Conservation (phyloP, 2,329 filamentous ascomycete genomes). For the Venturia aucupariae region DNA sequence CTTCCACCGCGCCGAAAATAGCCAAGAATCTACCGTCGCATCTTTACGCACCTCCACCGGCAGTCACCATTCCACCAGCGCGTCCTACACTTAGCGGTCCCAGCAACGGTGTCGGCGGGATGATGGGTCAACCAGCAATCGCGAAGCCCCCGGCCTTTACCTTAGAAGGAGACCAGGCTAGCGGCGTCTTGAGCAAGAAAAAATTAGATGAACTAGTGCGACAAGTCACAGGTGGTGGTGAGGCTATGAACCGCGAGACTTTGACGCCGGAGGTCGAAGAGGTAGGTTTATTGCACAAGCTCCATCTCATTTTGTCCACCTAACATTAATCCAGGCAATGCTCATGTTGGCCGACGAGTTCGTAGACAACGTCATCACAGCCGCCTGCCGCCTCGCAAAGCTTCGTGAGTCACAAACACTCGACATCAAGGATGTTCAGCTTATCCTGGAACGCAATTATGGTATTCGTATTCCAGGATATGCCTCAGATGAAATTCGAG, state of each 20-base stretch:
- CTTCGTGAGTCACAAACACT: slow-evolving; percentile 83
- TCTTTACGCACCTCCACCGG: slow-evolving; percentile 63
- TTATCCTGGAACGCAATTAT: slow-evolving; percentile 53
- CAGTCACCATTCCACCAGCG: slow-evolving; percentile 53
- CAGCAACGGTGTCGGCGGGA: slow-evolving; percentile 63
- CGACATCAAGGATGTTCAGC: slow-evolving; percentile 61
- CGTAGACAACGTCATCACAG: slow-evolving; percentile 79
- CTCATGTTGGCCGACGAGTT: slow-evolving; percentile 89
- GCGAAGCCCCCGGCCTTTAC: slow-evolving; percentile 73
- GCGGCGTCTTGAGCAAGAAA: slow-evolving; percentile 86
- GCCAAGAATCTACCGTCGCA: slow-evolving; percentile 57
- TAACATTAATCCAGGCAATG: slow-evolving; percentile 54
- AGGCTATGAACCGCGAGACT: slow-evolving; percentile 63
- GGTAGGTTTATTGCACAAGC: slow-evolving; percentile 43
- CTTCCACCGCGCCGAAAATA: slow-evolving; percentile 38
- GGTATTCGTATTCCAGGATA: slow-evolving; percentile 82
- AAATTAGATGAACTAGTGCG: slow-evolving; percentile 92
- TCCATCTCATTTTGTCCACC: slow-evolving; percentile 15
- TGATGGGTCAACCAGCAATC: slow-evolving; percentile 81
- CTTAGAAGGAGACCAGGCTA: slow-evolving; percentile 69
- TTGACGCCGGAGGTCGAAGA: slow-evolving; percentile 93
- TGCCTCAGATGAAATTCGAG: slow-evolving; percentile 86
- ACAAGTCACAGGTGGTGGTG: slow-evolving; percentile 78
- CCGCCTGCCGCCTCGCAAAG: slow-evolving; percentile 85
- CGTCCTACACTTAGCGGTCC: slow-evolving; percentile 80